Evolutionary conservation across 345 rosid species (phyloP).

Genomic region (Euphorbia tirucalli): DNA sequence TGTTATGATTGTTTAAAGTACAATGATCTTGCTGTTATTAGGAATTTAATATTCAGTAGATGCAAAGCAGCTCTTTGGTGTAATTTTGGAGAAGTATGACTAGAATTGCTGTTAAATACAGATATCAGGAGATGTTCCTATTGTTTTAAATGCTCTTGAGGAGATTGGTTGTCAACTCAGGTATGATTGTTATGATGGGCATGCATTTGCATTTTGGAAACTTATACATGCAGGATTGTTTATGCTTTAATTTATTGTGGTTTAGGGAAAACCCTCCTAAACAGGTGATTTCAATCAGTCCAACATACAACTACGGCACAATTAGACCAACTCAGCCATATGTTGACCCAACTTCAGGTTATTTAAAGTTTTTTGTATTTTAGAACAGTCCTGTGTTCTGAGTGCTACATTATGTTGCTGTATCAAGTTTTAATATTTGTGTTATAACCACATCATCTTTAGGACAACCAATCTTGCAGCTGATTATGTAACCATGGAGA

Average conservation of each 20-base stretch:
- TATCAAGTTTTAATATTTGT: slow-evolving; percentile 46
- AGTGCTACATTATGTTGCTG: slow-evolving; percentile 32
- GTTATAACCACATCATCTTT: slow-evolving; percentile 54
- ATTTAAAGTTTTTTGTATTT: slow-evolving; percentile 19
- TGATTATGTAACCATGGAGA: slow-evolving; percentile 59
- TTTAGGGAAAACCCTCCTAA: slow-evolving; percentile 61
- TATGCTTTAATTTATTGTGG: not conserved
- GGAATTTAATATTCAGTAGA: not conserved
- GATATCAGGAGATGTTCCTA: slow-evolving; percentile 61
- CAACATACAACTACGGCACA: slow-evolving; percentile 47
- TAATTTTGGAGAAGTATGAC: not conserved
- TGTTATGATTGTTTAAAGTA: not conserved
- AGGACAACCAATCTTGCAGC: slow-evolving; percentile 73
- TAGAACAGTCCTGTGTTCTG: slow-evolving; percentile 7
- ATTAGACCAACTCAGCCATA: slow-evolving; percentile 37
- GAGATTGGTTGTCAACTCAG: slow-evolving; percentile 62
- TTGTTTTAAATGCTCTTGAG: slow-evolving; percentile 52
- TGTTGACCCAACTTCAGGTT: slow-evolving; percentile 58
- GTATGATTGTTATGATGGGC: slow-evolving; percentile 53
- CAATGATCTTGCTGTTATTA: not conserved
- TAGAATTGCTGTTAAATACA: slow-evolving; percentile 16
- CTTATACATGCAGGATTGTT: not conserved
- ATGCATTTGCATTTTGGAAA: not conserved
- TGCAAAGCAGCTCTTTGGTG: not conserved
- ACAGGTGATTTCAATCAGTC: slow-evolving; percentile 60